Evolutionary conservation across 2,329 filamentous ascomycete species (phyloP).

Genomic region (Venturiaceae sp.): DNA sequence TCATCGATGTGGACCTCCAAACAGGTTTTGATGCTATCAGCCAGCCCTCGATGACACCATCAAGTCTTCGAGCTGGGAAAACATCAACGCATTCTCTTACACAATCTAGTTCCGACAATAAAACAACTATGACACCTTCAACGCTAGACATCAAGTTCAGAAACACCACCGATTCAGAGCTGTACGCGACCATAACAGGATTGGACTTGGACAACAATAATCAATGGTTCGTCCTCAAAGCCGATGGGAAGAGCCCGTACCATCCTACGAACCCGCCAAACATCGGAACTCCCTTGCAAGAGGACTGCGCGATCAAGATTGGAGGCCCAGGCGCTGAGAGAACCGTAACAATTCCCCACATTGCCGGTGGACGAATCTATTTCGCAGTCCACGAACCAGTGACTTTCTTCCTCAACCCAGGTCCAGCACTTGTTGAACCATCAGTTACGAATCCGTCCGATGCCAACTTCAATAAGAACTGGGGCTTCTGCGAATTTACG

Average conservation of each 20-base stretch:
- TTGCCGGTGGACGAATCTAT: conserved; percentile 65
- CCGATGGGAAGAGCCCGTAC: conserved; percentile 57
- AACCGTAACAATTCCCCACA: conserved; percentile 55
- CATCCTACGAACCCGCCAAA: conserved; percentile 49
- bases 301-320: conserved; percentile 54
- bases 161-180: conserved; percentile 48
- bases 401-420: conserved; percentile 61
- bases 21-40: not conserved
- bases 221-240: conserved; percentile 50
- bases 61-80: not conserved
- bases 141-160: conserved; percentile 31
- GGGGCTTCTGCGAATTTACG: conserved; percentile 39
- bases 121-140: not conserved
- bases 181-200: conserved; percentile 65
- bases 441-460: conserved; percentile 55
- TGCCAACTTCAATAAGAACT: conserved; percentile 33
- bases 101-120: not conserved
- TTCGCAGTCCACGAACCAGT: conserved; percentile 52
- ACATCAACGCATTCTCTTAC: too few species aligned
- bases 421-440: conserved; percentile 64
- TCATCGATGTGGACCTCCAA: not conserved
- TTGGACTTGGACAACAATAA: conserved; percentile 50
- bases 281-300: conserved; percentile 41
- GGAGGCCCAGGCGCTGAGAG: conserved; percentile 51
- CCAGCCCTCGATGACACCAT: not conserved